Evolutionary conservation across 345 rosid species (phyloP).

Genomic region (Brassica incana): DNA sequence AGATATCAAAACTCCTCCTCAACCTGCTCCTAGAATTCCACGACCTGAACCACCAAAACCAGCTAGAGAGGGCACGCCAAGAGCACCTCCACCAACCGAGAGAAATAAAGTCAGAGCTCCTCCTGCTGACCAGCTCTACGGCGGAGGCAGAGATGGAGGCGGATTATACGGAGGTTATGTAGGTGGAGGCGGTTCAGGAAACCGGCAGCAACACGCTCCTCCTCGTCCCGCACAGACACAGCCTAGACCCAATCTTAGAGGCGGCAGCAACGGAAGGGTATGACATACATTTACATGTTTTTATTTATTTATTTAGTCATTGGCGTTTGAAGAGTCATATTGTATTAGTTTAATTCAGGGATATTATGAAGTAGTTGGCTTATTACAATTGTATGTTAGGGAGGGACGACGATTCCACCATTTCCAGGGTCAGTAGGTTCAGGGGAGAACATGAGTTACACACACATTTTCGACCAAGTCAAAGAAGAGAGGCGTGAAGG

Average conservation of each 20-base stretch:
- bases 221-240: constrained; percentile 23
- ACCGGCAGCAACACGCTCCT: constrained; percentile 27
- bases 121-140: constrained; percentile 47
- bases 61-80: constrained; percentile 6
- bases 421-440: constrained; percentile 37
- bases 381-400: constrained; percentile 2
- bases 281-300: not conserved
- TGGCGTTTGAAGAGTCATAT: not conserved
- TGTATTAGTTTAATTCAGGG: not conserved
- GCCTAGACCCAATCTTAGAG: constrained; percentile 19
- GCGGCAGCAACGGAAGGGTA: constrained; percentile 37
- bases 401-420: constrained; percentile 38
- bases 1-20: constrained; percentile 26
- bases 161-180: constrained; percentile 31
- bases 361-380: not conserved
- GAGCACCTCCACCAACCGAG: constrained; percentile 39
- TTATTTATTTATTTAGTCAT: not conserved
- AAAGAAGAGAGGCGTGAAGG: constrained; percentile 36
- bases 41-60: constrained; percentile 29
- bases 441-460: constrained; percentile 35
- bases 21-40: constrained; percentile 30
- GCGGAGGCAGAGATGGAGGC: not conserved
- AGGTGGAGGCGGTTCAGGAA: constrained; percentile 28
- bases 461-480: constrained; percentile 41
- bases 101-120: constrained; percentile 50